Evolutionary conservation across 306 rosid genomes (phyloP).

Genomic region (Prunus mira): DNA sequence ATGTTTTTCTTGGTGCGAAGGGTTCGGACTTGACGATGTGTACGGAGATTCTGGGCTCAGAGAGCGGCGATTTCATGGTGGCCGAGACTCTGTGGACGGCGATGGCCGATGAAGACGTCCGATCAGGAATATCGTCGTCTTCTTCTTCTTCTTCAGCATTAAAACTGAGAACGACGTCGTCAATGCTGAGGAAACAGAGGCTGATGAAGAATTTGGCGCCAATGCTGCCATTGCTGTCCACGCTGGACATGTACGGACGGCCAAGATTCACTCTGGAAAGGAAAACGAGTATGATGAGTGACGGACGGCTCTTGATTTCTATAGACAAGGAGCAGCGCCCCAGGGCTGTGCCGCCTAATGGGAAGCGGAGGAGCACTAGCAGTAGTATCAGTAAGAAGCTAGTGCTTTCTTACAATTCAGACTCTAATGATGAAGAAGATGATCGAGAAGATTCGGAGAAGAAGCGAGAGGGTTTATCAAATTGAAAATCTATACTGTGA

Average conservation of each 20-base stretch:
- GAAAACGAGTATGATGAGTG: slow-evolving; percentile 2
- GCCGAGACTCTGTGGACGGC: neutral
- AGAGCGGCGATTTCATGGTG: slow-evolving; percentile 7
- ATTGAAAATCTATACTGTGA: no score
- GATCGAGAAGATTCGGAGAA: neutral
- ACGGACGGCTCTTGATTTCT: slow-evolving; percentile 12
- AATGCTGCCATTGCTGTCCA: slow-evolving; percentile 1
- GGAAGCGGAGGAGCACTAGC: neutral
- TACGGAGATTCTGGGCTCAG: slow-evolving; percentile 4
- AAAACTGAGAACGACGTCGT: neutral
- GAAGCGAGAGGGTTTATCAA: neutral
- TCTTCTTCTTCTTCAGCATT: neutral
- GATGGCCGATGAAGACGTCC: neutral
- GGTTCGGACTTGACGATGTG: neutral
- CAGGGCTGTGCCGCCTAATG: neutral
- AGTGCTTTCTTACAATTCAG: neutral
- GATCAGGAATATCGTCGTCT: neutral
- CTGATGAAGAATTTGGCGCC: neutral
- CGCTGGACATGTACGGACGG: slow-evolving; percentile 18
- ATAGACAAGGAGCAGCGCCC: neutral
- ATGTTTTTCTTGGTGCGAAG: neutral
- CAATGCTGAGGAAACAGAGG: neutral
- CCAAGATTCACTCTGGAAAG: slow-evolving; percentile 14
- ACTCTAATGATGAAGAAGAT: neutral
- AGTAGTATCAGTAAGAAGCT: neutral